Base-by-base conservation (phyloP, 768 basidiomycete genomes). In the Xerocomellus amylosporus region DNA sequence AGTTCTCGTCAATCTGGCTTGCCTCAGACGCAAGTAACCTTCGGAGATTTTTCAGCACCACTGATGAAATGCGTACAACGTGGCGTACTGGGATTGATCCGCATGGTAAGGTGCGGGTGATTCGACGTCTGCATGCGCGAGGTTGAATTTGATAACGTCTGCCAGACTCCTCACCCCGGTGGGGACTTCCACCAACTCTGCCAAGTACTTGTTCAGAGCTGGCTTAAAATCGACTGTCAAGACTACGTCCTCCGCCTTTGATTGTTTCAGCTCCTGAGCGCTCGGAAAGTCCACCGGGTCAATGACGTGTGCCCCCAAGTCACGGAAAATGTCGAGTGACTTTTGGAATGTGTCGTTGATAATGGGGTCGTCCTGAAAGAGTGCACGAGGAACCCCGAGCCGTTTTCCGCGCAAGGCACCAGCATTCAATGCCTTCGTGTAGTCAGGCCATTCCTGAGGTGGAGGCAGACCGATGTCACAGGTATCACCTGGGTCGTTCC, bases 271-370 rank as follows among this genome's bases (percentile, higher is more conserved):
- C 49, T 81, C 81, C 0, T 76, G 69, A 1, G 77, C 79, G 41
- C 79, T 79, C 0, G 84, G 81, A 20, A 87, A 69, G 58, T 86
- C 82, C 1, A 83, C 82, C 0, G 84, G 84, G 61, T 88, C 86
- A 4, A 86, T 72, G 19, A 87, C 69, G 9, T 64, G 70, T 15
- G 78, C 78, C 12, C 78, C 80, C 8, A 78, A 66, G 2, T 54
- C 47, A 33, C 70, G 66, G 38, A 81, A 67, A 8, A 67, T 63
- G 37, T 69, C 71, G 22, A 81, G 56, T 4, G 76, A 71, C 15
- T 62, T 68, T 14, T 76, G 65, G 61, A 80, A 80, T 8, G 71
- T 64, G 6, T 73, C 55, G 7, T 71, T 49, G 36, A 73, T 65
- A 19, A 64, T 47, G 8, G 58, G n/a, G 30, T 65, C 38, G 2